These are phyloP conservation scores for Domatiomyces catenatus DNA, from an alignment of 2,329 filamentous ascomycete genomes.

Conservation along the genomic window DNA sequence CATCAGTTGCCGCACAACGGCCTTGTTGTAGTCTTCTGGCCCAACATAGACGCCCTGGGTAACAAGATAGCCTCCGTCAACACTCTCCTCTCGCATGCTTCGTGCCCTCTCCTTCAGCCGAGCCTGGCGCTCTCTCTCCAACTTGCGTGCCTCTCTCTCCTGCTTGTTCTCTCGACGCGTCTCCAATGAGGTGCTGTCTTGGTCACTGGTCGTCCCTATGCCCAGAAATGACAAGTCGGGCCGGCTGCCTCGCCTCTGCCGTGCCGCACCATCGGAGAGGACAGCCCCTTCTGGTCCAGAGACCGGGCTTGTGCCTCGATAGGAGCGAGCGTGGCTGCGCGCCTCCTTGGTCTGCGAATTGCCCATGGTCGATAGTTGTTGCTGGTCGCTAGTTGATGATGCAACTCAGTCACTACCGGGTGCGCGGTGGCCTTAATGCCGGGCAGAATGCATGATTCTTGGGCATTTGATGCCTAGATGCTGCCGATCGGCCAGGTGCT, in stretches of 20 bases:
- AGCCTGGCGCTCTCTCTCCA: slow-evolving; percentile 63
- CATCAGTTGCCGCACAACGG: slow-evolving; percentile 75
- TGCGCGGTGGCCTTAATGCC: background rate
- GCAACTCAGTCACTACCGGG: background rate
- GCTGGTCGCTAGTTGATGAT: background rate
- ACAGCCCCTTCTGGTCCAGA: slow-evolving; percentile 5
- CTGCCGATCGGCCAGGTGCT: background rate
- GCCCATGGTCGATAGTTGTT: slow-evolving; percentile 23
- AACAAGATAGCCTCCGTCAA: slow-evolving; percentile 88
- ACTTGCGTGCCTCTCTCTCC: slow-evolving; percentile 71
- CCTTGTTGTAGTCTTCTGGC: slow-evolving; percentile 82
- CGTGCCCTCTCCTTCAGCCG: slow-evolving; percentile 73
- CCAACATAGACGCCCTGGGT: slow-evolving; percentile 90
- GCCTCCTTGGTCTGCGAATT: slow-evolving; percentile 34
- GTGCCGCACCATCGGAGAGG: slow-evolving; percentile 17
- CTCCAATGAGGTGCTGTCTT: slow-evolving; percentile 37
- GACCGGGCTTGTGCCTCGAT: slow-evolving; percentile 5
- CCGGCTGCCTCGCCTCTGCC: slow-evolving; percentile 38
- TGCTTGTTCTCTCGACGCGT: slow-evolving; percentile 72
- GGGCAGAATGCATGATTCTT: background rate
- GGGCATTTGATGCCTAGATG: background rate
- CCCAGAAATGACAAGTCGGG: slow-evolving; percentile 46
- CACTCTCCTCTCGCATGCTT: slow-evolving; percentile 79
- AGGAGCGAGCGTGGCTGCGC: slow-evolving; percentile 18
- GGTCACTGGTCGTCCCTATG: slow-evolving; percentile 34